Evolutionary conservation across 768 basidiomycete species (phyloP).

Genomic region (Podaxis sp.): DNA sequence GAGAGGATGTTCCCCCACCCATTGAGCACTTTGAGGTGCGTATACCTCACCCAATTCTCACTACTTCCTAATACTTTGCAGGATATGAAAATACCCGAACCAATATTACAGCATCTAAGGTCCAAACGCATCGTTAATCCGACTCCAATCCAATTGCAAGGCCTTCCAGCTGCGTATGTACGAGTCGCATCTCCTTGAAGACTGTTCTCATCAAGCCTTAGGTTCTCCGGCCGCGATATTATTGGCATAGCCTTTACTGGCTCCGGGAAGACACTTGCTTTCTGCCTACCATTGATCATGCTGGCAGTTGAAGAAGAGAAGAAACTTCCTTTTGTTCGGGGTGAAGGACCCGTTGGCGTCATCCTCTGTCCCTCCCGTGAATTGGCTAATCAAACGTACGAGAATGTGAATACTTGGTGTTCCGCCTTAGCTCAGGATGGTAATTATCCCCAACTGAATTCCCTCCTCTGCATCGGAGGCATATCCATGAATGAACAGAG

Average conservation of each 20-base stretch:
- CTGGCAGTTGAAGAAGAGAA: conserved; percentile 90
- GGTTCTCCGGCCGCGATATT: conserved; percentile 94
- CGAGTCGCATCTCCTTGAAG: conserved; percentile 10
- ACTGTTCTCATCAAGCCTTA: conserved; percentile 32
- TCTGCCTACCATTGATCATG: conserved; percentile 98
- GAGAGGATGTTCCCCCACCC: conserved; percentile 90
- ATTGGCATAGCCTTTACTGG: conserved; percentile 99
- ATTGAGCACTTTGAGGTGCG: conserved; percentile 83
- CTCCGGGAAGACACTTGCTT: conserved; percentile 97
- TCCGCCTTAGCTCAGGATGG: conserved; percentile 75
- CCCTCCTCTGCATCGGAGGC: conserved; percentile 93
- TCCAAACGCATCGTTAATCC: conserved; percentile 83
- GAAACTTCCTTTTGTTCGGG: conserved; percentile 84
- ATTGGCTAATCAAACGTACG: conserved; percentile 95
- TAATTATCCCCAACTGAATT: conserved; percentile 83
- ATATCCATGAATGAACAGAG: conserved; percentile 99
- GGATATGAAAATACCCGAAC: conserved; percentile 98
- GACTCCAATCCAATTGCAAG: conserved; percentile 97
- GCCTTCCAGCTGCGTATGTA: conserved; percentile 91
- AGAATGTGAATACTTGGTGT: conserved; percentile 89
- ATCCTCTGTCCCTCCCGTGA: conserved; percentile 97
- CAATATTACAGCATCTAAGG: conserved; percentile 80
- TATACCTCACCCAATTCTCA: not conserved
- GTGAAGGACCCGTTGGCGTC: conserved; percentile 97
- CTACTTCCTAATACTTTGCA: conserved; percentile 28